Percentiles rank a stretch among this genome's conserved stretches.
These are phyloP conservation scores for Sordariomycetes sp. DNA, from an alignment of 2,329 filamentous ascomycete genomes.

Conservation along the genomic window DNA sequence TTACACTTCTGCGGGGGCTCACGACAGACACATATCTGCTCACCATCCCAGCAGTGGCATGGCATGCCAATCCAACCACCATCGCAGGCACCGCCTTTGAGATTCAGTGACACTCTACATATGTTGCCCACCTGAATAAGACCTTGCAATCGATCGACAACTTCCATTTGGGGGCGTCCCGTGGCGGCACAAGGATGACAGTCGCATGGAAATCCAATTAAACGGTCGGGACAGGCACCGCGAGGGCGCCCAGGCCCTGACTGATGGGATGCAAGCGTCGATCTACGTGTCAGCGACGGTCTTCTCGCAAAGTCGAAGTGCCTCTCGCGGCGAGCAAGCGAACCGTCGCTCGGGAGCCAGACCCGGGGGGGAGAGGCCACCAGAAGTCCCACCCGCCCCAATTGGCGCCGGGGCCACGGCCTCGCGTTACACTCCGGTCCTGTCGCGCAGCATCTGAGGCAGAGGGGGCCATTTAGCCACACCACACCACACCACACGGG, in stretches of 20 bases:
- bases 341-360: too few species aligned
- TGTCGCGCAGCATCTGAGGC: background rate
- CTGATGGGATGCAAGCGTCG: background rate
- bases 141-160: too few species aligned
- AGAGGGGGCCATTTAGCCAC: background rate
- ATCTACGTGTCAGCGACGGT: background rate
- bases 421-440: background rate
- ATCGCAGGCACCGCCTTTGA: too few species aligned
- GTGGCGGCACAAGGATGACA: too few species aligned
- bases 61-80: too few species aligned
- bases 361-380: background rate
- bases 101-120: too few species aligned
- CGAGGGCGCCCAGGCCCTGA: background rate
- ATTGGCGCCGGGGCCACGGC: background rate
- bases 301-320: background rate
- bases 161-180: too few species aligned
- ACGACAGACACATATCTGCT: too few species aligned
- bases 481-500: too few species aligned
- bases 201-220: constrained; percentile 3
- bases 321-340: background rate
- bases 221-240: background rate
- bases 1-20: too few species aligned
- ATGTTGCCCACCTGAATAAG: too few species aligned
- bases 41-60: too few species aligned
- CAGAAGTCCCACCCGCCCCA: background rate